Evolutionary conservation across 805 yeast species (phyloP).

Genomic region (Metschnikowia chrysomelidarum): DNA sequence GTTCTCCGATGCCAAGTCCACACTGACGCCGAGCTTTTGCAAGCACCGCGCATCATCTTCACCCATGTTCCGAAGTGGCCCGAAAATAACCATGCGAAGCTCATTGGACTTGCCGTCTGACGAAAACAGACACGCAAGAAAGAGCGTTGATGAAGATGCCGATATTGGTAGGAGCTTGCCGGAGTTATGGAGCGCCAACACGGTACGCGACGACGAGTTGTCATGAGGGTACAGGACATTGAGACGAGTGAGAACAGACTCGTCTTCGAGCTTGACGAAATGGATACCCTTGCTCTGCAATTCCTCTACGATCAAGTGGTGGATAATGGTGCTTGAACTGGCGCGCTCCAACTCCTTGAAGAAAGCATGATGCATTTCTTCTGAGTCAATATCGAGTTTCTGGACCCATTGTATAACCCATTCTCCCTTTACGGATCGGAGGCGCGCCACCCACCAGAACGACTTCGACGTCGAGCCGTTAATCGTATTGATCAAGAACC

Average conservation of each 20-base stretch:
- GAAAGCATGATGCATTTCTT: slow-evolving; percentile 29
- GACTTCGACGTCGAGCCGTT: slow-evolving; percentile 36
- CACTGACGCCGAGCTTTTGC: slow-evolving; percentile 21
- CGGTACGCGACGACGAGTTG: slow-evolving; percentile 7
- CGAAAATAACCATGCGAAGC: slow-evolving; percentile 28
- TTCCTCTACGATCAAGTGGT: slow-evolving; percentile 54
- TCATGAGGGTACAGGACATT: slow-evolving; percentile 4
- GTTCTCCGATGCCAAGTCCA: slow-evolving; percentile 21
- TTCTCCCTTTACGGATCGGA: slow-evolving; percentile 48
- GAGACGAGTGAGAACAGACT: not conserved
- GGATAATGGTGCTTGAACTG: slow-evolving; percentile 48
- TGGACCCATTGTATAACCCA: slow-evolving; percentile 57
- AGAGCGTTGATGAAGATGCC: slow-evolving; percentile 33
- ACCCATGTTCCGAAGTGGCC: slow-evolving; percentile 20
- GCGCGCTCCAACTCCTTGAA: slow-evolving; percentile 39
- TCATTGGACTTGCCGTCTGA: slow-evolving; percentile 20
- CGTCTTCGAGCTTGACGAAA: slow-evolving; percentile 21
- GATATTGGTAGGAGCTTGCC: slow-evolving; percentile 30
- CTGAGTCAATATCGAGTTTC: slow-evolving; percentile 20
- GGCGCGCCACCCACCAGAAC: slow-evolving; percentile 54
- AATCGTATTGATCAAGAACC: slow-evolving; percentile 48
- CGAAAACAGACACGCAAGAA: slow-evolving; percentile 29
- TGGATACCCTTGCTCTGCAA: slow-evolving; percentile 39
- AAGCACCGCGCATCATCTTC: slow-evolving; percentile 16
- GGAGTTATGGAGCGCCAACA: slow-evolving; percentile 22